Base-by-base conservation (phyloP, 140 eudicot genomes). In the Anethum foeniculum region DNA sequence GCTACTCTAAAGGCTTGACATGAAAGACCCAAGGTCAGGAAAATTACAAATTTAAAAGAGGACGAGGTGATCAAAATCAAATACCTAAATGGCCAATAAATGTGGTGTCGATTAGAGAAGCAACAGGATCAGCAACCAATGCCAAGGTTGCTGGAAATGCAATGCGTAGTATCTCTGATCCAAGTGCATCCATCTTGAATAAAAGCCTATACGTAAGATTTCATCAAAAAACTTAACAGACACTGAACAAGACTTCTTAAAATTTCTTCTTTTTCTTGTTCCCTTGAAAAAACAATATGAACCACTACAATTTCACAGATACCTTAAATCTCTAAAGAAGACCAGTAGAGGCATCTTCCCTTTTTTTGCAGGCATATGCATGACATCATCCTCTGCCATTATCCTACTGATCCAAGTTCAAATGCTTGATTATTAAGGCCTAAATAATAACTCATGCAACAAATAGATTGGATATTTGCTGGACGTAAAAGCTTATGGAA, bases 141-240 rank as follows among this genome's bases (percentile, higher is more conserved):
- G 97, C 98, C 83, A 93, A 72, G 46, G 98, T 89, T 76, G 94
- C 97, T 5, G 97, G 98, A 10, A 91, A 44, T 4, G 97, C 98
- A 74, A 93, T 91, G 12, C 80, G 51, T 30, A 90, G 87, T 81
- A 93, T 89, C 76, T 91, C 97, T 27, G 54, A 16, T 5, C 98
- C 98, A 48, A 93, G 91, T 46, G 85, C 83, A 69, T 93, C 98
- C 83, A 86, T 44, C 83, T 87, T 90, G 47, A 89, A 85, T 6
- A 86, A 83, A 38, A 52, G 68, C 86, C 89, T 87, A 80, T 0
- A 9, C 19, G 2, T 27, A 27, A 62, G 3, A 62, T 11, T 10
- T 3, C 69, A 62, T 25, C 6, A 23, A 23, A 56, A 25, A 64
- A 78, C 19, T 28, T 65, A 49, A 19, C 30, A 23, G 28, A 39